Evolutionary conservation across 2,329 filamentous ascomycete genomes (phyloP).

Genomic region (Aureobasidium sp.): DNA sequence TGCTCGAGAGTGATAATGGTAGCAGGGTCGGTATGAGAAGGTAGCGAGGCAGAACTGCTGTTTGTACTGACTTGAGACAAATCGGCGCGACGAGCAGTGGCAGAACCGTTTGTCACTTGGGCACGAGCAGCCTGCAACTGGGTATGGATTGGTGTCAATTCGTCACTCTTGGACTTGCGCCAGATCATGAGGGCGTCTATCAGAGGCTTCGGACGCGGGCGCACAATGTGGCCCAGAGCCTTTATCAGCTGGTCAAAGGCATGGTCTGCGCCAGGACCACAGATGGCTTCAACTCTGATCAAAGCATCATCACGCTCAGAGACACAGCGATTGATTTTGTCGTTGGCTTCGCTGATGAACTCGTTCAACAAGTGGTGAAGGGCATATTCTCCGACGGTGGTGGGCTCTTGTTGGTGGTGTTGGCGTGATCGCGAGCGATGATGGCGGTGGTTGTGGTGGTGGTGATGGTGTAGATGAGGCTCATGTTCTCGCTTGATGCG

Average conservation of each 20-base stretch:
- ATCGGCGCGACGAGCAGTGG: conserved; percentile 12
- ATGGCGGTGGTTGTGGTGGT: conserved; percentile 48
- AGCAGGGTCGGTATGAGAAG: conserved; percentile 6
- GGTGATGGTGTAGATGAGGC: conserved; percentile 61
- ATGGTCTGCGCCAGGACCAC: conserved; percentile 78
- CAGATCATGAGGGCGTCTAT: conserved; percentile 98
- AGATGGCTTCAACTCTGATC: conserved; percentile 78
- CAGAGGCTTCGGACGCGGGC: conserved; percentile 84
- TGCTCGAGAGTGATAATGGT: conserved; percentile 21
- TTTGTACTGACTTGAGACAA: conserved; percentile 12
- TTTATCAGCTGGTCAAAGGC: conserved; percentile 90
- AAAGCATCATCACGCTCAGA: conserved; percentile 70
- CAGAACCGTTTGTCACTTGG: neutral
- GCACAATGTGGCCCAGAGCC: conserved; percentile 87
- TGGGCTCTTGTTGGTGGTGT: conserved; percentile 63
- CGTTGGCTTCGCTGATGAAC: conserved; percentile 94
- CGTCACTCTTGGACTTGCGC: conserved; percentile 92
- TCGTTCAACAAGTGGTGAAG: conserved; percentile 94
- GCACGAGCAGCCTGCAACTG: conserved; percentile 17
- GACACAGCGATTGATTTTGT: conserved; percentile 86
- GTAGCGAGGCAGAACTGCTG: conserved; percentile 11
- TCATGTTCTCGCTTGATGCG: conserved; percentile 63
- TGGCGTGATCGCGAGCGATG: conserved; percentile 63
- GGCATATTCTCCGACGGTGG: conserved; percentile 96
- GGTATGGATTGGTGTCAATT: conserved; percentile 42